Evolutionary conservation across 1,139 yeast species (phyloP).

Genomic region (Pichia sp.): DNA sequence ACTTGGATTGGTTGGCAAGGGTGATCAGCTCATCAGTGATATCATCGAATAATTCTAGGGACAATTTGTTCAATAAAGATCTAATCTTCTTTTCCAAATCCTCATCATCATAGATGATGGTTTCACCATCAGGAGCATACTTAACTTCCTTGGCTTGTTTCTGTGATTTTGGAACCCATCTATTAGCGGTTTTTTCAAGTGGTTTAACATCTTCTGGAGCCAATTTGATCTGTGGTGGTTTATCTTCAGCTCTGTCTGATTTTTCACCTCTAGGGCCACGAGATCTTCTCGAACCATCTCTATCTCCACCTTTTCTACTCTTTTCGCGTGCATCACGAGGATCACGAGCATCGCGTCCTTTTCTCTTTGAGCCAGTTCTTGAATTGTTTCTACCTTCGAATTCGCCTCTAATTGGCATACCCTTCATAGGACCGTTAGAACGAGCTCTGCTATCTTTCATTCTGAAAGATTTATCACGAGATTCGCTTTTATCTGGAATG

Average conservation of each 20-base stretch:
- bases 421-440: constrained; percentile 24
- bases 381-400: constrained; percentile 59
- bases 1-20: constrained; percentile 80
- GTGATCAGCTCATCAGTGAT: constrained; percentile 73
- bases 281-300: constrained; percentile 38
- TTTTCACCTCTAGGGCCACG: constrained; percentile 33
- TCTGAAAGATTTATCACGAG: constrained; percentile 27
- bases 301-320: constrained; percentile 31
- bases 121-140: constrained; percentile 69
- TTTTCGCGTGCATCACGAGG: constrained; percentile 43
- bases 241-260: constrained; percentile 30
- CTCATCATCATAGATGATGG: constrained; percentile 59
- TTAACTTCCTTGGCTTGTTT: constrained; percentile 52
- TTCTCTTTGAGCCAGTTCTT: constrained; percentile 66
- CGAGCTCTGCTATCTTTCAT: constrained; percentile 33
- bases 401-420: constrained; percentile 30
- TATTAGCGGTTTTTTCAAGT: constrained; percentile 70
- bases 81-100: constrained; percentile 84
- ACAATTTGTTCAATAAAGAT: constrained; percentile 85
- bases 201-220: constrained; percentile 53
- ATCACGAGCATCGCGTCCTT: constrained; percentile 41
- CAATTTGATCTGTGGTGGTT: constrained; percentile 37
- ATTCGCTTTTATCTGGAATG: constrained; percentile 26
- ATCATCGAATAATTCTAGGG: constrained; percentile 84
- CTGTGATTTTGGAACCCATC: constrained; percentile 91